A percentile compares a stretch with the other conserved stretches of the same genome.
Conservation (phyloP, 2,329 filamentous ascomycete genomes). For the Calonectria crousiana region DNA sequence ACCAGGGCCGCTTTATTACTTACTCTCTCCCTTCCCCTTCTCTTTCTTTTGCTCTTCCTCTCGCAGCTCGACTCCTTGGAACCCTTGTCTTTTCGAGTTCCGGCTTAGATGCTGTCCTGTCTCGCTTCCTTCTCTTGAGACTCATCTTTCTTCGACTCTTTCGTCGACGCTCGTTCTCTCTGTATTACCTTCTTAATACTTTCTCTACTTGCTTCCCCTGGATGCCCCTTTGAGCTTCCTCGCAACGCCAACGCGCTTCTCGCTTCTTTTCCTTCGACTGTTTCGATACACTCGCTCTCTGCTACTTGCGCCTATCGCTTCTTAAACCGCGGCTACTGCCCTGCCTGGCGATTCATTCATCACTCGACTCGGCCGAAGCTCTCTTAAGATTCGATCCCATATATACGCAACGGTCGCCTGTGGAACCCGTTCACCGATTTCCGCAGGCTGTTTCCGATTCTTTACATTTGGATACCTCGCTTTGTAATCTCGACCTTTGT, state of each 20-base stretch:
- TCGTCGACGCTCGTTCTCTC: slow-evolving; percentile 49
- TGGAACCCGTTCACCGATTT: slow-evolving; percentile 40
- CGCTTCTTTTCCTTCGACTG: slow-evolving; percentile 42
- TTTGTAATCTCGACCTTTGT: slow-evolving; percentile 40
- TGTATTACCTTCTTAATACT: slow-evolving; percentile 49
- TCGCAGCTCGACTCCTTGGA: slow-evolving; percentile 40
- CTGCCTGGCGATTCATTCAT: slow-evolving; percentile 27
- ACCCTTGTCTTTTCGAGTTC: slow-evolving; percentile 40
- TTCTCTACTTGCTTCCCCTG: slow-evolving; percentile 42
- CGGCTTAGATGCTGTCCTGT: slow-evolving; percentile 46
- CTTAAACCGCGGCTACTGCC: slow-evolving; percentile 33
- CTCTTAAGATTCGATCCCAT: slow-evolving; percentile 42
- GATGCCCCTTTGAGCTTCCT: slow-evolving; percentile 31
- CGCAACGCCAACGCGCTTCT: slow-evolving; percentile 39
- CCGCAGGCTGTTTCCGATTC: slow-evolving; percentile 28
- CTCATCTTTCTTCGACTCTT: slow-evolving; percentile 41
- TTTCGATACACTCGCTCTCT: slow-evolving; percentile 45
- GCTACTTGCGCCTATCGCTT: slow-evolving; percentile 32
- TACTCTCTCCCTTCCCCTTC: slow-evolving; percentile 34
- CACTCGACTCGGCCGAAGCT: slow-evolving; percentile 40
- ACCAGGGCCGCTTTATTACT: slow-evolving; percentile 34
- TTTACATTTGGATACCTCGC: slow-evolving; percentile 37
- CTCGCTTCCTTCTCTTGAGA: slow-evolving; percentile 45
- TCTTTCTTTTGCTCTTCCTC: slow-evolving; percentile 35
- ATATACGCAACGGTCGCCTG: slow-evolving; percentile 43